A percentile compares a stretch with the other conserved stretches of the same genome.
Conservation (phyloP, 176 grass and related monocot genomes). For the Paspalum vaginatum region DNA sequence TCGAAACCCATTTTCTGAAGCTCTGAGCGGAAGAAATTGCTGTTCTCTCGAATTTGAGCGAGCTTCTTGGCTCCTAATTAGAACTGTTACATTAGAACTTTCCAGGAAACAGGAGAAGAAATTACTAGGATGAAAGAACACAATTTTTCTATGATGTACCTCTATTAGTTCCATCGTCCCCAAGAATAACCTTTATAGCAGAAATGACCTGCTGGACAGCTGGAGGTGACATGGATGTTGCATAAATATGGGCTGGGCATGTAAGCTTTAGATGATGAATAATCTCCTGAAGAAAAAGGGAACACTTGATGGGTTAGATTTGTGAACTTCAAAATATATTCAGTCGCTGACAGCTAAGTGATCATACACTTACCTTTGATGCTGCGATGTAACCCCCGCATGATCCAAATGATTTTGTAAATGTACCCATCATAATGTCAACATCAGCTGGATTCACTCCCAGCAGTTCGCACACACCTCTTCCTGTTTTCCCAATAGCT, state of each 20-base stretch:
- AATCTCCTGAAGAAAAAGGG: slow-evolving; percentile 67
- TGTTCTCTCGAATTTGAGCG: slow-evolving; percentile 86
- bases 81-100: slow-evolving; percentile 35
- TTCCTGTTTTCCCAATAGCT: slow-evolving; percentile 82
- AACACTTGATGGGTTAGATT: slow-evolving; percentile 27
- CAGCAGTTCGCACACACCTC: slow-evolving; percentile 88
- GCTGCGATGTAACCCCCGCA: slow-evolving; percentile 93
- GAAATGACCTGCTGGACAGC: slow-evolving; percentile 95
- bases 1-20: slow-evolving; percentile 98
- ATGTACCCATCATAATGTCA: slow-evolving; percentile 98
- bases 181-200: slow-evolving; percentile 84
- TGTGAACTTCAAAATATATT: slow-evolving; percentile 29
- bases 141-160: slow-evolving; percentile 46
- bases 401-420: slow-evolving; percentile 96
- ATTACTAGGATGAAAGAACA: neutral
- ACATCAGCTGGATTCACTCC: slow-evolving; percentile 87
- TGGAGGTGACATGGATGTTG: slow-evolving; percentile 95
- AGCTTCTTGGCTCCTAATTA: slow-evolving; percentile 85
- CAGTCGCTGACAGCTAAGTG: slow-evolving; percentile 23
- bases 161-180: slow-evolving; percentile 92
- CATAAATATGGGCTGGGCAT: slow-evolving; percentile 95
- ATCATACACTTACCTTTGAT: slow-evolving; percentile 63
- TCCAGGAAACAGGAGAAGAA: slow-evolving; percentile 22
- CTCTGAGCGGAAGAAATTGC: slow-evolving; percentile 92
- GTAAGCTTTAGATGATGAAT: slow-evolving; percentile 75